phyloP scores from a whole-genome alignment of 768 basidiomycete genomes.

The Kwoniella sp. region DNA sequence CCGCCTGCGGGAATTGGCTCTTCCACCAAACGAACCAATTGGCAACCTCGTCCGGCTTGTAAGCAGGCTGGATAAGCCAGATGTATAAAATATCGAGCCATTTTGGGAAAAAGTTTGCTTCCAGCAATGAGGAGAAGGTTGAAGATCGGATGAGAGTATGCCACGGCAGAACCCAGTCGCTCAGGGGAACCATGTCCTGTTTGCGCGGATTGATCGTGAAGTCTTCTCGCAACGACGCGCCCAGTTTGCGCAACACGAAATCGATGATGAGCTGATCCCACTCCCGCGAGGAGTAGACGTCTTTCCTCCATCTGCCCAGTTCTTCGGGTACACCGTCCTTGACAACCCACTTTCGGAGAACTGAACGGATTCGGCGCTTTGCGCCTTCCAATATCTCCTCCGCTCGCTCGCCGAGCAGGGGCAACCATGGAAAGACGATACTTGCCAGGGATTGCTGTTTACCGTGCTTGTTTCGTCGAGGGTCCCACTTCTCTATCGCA shows the following conservation, averaged over 20 bases:
- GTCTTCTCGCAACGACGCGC: slow-evolving; percentile 65
- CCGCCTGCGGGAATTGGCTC: slow-evolving; percentile 63
- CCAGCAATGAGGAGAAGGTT: slow-evolving; percentile 76
- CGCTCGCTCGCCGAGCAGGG: slow-evolving; percentile 73
- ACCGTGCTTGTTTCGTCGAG: slow-evolving; percentile 34
- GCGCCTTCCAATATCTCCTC: slow-evolving; percentile 85
- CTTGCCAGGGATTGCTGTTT: slow-evolving; percentile 59
- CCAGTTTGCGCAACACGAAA: slow-evolving; percentile 87
- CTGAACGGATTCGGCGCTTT: slow-evolving; percentile 72
- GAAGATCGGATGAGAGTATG: slow-evolving; percentile 65
- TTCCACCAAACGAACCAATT: slow-evolving; percentile 88
- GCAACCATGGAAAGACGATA: slow-evolving; percentile 93
- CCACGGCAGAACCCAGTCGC: slow-evolving; percentile 71
- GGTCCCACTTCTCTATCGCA: slow-evolving; percentile 73
- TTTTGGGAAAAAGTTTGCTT: slow-evolving; percentile 92
- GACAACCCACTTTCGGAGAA: slow-evolving; percentile 70
- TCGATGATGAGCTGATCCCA: slow-evolving; percentile 91
- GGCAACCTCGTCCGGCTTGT: slow-evolving; percentile 86
- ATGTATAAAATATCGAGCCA: slow-evolving; percentile 87
- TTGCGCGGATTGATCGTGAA: slow-evolving; percentile 86
- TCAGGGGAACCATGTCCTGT: slow-evolving; percentile 78
- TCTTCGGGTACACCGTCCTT: slow-evolving; percentile 72
- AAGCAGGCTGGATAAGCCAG: slow-evolving; percentile 86
- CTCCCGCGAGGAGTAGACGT: slow-evolving; percentile 71
- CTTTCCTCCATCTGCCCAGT: slow-evolving; percentile 67